Conservation (phyloP, 106 monocot species). For the Allium fistulosum region DNA sequence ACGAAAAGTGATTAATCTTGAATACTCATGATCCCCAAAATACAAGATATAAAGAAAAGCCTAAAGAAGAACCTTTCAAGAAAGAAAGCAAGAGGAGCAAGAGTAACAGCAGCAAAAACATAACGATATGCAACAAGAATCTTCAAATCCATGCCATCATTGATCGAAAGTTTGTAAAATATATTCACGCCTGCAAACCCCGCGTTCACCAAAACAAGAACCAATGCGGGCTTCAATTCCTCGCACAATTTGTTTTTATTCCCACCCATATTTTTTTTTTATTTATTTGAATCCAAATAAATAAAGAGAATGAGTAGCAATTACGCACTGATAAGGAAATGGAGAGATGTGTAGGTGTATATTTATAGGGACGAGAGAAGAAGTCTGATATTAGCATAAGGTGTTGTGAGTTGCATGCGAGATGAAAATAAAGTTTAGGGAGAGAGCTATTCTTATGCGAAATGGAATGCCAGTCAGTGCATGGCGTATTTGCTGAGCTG, state of each 20-base stretch:
- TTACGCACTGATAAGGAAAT: too few relatives aligned
- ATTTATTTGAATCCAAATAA: not conserved
- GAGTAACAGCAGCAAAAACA: conserved; percentile 40
- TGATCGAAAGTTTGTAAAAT: conserved; percentile 58
- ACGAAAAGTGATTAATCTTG: not conserved
- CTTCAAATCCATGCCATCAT: conserved; percentile 65
- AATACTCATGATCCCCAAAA: too few relatives aligned
- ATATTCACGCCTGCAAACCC: conserved; percentile 53
- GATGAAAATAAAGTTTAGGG: too few relatives aligned
- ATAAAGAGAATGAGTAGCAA: too few relatives aligned
- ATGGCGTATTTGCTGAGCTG: too few relatives aligned
- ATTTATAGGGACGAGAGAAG: too few relatives aligned
- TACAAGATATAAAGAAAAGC: too few relatives aligned
- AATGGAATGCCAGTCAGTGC: too few relatives aligned
- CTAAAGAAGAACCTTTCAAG: conserved; percentile 32
- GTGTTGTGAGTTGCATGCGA: too few relatives aligned
- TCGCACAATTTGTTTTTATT: conserved; percentile 1
- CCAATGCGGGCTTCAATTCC: conserved; percentile 34
- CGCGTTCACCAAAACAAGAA: conserved; percentile 50
- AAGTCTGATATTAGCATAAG: too few relatives aligned
- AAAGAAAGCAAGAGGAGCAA: conserved; percentile 54
- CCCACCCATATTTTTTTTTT: not conserved
- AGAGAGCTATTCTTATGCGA: too few relatives aligned
- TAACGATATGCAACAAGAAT: conserved; percentile 59
- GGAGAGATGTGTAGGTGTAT: too few relatives aligned